phyloP scores from a whole-genome alignment of 495 filamentous ascomycete genomes.

The Staphylotrichum tortipilum region DNA sequence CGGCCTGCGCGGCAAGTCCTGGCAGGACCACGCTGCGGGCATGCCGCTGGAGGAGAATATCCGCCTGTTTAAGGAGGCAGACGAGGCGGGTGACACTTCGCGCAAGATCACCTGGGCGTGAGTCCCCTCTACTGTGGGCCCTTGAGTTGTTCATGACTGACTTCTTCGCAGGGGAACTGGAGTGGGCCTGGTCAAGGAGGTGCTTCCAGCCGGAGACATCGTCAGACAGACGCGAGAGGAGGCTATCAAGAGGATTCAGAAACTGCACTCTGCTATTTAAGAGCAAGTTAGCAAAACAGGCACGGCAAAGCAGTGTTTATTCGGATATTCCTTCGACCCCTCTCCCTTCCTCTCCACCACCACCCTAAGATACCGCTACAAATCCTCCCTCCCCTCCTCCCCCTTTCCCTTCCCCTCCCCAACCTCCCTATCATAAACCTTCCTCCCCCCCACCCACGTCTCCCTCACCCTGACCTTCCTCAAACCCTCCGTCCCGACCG shows the following conservation, averaged over 20 bases:
- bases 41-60: slow-evolving; percentile 47
- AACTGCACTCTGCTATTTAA: slow-evolving; percentile 8
- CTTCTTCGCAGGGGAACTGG: slow-evolving; percentile 32
- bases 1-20: slow-evolving; percentile 52
- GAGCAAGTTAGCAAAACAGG: neutral
- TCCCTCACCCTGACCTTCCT: slow-evolving; percentile 45
- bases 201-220: slow-evolving; percentile 63
- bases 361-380: neutral
- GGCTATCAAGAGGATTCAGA: slow-evolving; percentile 44
- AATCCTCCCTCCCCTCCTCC: slow-evolving; percentile 3
- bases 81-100: slow-evolving; percentile 23
- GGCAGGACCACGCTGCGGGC: slow-evolving; percentile 47
- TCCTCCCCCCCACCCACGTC: slow-evolving; percentile 54
- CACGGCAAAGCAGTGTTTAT: neutral
- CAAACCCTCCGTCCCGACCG: slow-evolving; percentile 34
- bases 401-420: too few relatives aligned
- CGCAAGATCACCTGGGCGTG: slow-evolving; percentile 48
- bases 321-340: too few relatives aligned
- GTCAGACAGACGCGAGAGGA: slow-evolving; percentile 60
- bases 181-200: slow-evolving; percentile 56
- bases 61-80: slow-evolving; percentile 48
- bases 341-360: neutral
- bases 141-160: neutral
- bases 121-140: slow-evolving; percentile 6
- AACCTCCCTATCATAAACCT: slow-evolving; percentile 32